Evolutionary conservation across 805 yeast species (phyloP), one percentile per base, ranked within the genome.

Genomic region (Diddensiella transvaalensis): DNA sequence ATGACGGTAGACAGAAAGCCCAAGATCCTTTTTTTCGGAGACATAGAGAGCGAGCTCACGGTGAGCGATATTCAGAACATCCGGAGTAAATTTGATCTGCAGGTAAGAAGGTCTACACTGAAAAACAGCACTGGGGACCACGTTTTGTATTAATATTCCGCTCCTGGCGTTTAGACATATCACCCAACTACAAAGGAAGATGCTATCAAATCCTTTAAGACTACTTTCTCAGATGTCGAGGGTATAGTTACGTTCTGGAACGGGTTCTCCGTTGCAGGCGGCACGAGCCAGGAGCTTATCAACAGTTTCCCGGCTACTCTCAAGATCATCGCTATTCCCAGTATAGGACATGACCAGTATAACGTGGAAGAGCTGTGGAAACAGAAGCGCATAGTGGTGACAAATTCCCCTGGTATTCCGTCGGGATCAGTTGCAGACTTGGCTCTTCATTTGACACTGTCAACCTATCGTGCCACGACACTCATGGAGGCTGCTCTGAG

Each of bases 381-480:
- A 23, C 58, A 62, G 18, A 69, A 66, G 29, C 75, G 74, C 11
- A 77, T 86, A 22, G 58, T 67, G 4, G 69, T 86, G 51, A 78
- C 85, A 51, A 83, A 86, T 59, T 81, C 80, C 47, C 68, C 72
- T 35, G 56, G 57, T 1, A 38, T 56, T 18, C 80, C 84, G 0
- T 78, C 85, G 1, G 78, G 72, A 36, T 83, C 85, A 13, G 95
- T 86, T 22, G 85, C 90, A 2, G 95, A 86, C 53, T 67, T 82
- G 49, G 91, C 83, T 2, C 66, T 84, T 40, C 75, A 69, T 58
- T 72, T 82, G 54, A 68, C 85, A 0, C 61, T 85, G 49, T 73
- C 79, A 33, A 74, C 80, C 19, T 83, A 82, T 68, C 72, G 93
- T 54, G 73, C 74, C 62, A 78, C 79, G 50, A 63, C 73, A 1